Conservation (phyloP, 78 protist genomes). For the Tieghemostelium lacteum region DNA sequence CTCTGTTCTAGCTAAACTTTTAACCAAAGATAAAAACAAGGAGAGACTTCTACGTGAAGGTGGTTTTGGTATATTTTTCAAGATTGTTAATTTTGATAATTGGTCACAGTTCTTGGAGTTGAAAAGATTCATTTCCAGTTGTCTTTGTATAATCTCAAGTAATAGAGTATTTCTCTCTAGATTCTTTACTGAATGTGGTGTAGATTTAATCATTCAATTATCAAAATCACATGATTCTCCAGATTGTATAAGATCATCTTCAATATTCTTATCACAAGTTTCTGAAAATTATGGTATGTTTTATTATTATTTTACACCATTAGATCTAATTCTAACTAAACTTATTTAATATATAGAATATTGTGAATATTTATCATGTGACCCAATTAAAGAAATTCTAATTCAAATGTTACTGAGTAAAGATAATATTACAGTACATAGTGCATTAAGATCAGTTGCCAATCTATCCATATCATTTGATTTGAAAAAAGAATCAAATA, state of each 20-base stretch:
- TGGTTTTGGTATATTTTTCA: slow-evolving; percentile 61
- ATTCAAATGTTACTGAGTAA: slow-evolving; percentile 14
- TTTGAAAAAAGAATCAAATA: slow-evolving; percentile 57
- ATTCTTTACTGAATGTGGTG: slow-evolving; percentile 42
- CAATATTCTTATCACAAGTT: slow-evolving; percentile 53
- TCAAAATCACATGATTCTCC: slow-evolving; percentile 30
- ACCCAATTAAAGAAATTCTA: slow-evolving; percentile 42
- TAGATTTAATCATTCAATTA: neutral
- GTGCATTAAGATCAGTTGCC: slow-evolving; percentile 47
- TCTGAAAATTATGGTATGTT: slow-evolving; percentile 46
- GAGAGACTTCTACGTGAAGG: slow-evolving; percentile 45
- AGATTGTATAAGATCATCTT: slow-evolving; percentile 62
- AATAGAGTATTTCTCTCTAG: slow-evolving; percentile 39
- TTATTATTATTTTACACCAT: slow-evolving; percentile 46
- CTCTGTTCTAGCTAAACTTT: slow-evolving; percentile 34
- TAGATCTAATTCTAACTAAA: slow-evolving; percentile 25
- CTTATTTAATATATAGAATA: slow-evolving; percentile 26
- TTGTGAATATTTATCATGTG: slow-evolving; percentile 13
- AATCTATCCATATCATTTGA: slow-evolving; percentile 49
- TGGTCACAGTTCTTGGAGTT: slow-evolving; percentile 57
- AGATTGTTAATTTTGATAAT: slow-evolving; percentile 44
- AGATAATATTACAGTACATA: slow-evolving; percentile 51
- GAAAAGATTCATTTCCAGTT: slow-evolving; percentile 35
- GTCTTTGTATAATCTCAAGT: slow-evolving; percentile 16
- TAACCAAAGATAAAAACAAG: slow-evolving; percentile 60